Evolutionary conservation across 306 rosid species (phyloP), one percentile per base, ranked within the genome.

Genomic region (Gleditsia sinensis): DNA sequence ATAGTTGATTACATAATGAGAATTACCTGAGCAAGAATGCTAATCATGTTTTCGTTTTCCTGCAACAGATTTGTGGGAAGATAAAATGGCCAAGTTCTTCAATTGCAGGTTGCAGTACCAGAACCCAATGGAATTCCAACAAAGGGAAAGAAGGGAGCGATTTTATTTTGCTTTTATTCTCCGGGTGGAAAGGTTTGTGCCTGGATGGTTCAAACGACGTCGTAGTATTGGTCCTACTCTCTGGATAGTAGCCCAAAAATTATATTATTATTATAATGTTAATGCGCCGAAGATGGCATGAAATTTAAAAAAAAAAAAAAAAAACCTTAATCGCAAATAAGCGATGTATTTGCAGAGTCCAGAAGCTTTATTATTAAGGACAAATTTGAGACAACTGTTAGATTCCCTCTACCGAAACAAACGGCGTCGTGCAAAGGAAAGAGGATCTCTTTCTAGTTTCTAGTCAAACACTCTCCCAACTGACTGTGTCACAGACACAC

Each of bases 11-110:
- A 30, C 0, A 64, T 23, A 10, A 19, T 10, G 6, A 37, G 51
- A 28, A 32, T 3, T 67, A 91, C 97, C 97, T 91, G 95, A 43
- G 89, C 75, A 33, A 91, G 90, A 84, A 91, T 75, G 85, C 96
- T 91, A 21, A 91, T 86, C 95, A 91, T 91, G 82, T 75, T 62
- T 37, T 54, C 61, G 77, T 42, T 72, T 54, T 17, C 43, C 45
- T 7, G 45, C 17, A 36, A 34, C 46, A 61, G 48, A 61, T 61
- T 62, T 36, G 77, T 36, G 21, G 39, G 49, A 72, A 6, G 20
- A 14, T 3, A 62, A 27, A 13, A 37, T 8, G 30, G 60, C 45
- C 17, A 10, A 30, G 43, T 10, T 69, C 13, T 34, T 50, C 62
- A 12, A 50, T 49, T 19, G 59, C 28, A 67, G 60, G 46, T 9